phyloP scores from a whole-genome alignment of 1,284 basidiomycete species.

The Singerocomus rubriflavus region DNA sequence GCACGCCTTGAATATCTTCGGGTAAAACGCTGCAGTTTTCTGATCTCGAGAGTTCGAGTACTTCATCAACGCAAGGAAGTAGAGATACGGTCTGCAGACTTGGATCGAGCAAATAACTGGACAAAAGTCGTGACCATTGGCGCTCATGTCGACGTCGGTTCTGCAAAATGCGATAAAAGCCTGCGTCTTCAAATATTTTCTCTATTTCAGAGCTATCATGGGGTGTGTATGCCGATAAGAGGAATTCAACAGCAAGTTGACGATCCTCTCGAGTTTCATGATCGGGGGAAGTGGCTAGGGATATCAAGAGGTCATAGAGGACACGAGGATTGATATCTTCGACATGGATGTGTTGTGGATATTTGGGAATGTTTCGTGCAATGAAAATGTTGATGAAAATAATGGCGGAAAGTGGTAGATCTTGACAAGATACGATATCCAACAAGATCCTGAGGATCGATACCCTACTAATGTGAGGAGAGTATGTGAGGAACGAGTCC shows the following conservation, averaged over 20 bases:
- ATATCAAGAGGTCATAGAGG: slow-evolving; percentile 75
- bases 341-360: slow-evolving; percentile 78
- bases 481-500: slow-evolving; percentile 83
- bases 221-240: slow-evolving; percentile 91
- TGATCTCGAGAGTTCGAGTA: slow-evolving; percentile 48
- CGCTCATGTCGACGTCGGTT: slow-evolving; percentile 74
- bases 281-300: slow-evolving; percentile 66
- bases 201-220: slow-evolving; percentile 71
- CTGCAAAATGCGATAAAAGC: slow-evolving; percentile 89
- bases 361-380: slow-evolving; percentile 95
- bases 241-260: slow-evolving; percentile 91
- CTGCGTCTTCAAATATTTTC: slow-evolving; percentile 73
- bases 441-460: slow-evolving; percentile 84
- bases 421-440: slow-evolving; percentile 65
- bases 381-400: slow-evolving; percentile 95
- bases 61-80: slow-evolving; percentile 62
- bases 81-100: slow-evolving; percentile 60
- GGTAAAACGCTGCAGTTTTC: slow-evolving; percentile 45
- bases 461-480: slow-evolving; percentile 68
- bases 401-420: slow-evolving; percentile 58
- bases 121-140: slow-evolving; percentile 73
- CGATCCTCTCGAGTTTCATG: slow-evolving; percentile 87
- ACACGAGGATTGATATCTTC: slow-evolving; percentile 39
- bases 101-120: slow-evolving; percentile 75
- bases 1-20: slow-evolving; percentile 47